These are phyloP conservation scores for Cystobasidium slooffiae DNA, from an alignment of 1,284 basidiomycete species.

Conservation along the genomic window DNA sequence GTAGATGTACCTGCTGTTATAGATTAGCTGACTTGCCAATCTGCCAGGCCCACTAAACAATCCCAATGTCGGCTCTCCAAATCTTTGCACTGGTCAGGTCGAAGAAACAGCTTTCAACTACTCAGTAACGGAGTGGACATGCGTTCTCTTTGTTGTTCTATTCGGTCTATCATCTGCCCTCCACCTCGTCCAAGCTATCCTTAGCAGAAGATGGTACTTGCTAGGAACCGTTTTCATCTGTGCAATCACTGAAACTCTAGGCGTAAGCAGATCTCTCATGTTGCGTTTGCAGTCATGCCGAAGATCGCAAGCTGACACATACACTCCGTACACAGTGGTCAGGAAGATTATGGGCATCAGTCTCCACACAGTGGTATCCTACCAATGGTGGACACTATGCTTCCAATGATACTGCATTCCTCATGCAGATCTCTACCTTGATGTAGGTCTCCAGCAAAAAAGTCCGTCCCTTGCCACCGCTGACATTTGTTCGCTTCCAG, in stretches of 20 bases:
- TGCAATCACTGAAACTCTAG: constrained; percentile 23
- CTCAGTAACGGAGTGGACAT: constrained; percentile 55
- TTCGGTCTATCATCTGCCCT: constrained; percentile 59
- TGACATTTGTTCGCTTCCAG: neutral
- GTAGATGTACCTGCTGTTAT: neutral
- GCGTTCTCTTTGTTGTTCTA: constrained; percentile 58
- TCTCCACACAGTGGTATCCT: constrained; percentile 25
- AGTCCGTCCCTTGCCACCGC: neutral
- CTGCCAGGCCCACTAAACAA: constrained; percentile 28
- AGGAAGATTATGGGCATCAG: constrained; percentile 30
- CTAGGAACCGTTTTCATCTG: constrained; percentile 30
- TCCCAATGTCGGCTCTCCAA: constrained; percentile 9
- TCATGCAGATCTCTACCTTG: constrained; percentile 40
- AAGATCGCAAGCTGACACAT: neutral
- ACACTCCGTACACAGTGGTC: constrained; percentile 18
- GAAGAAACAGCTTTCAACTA: constrained; percentile 33
- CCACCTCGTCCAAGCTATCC: constrained; percentile 61
- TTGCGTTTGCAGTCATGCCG: neutral
- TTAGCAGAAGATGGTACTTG: constrained; percentile 60
- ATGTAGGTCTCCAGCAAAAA: constrained; percentile 1
- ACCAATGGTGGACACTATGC: constrained; percentile 23
- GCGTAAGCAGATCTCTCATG: constrained; percentile 6
- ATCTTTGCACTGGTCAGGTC: constrained; percentile 32
- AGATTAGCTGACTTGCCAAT: neutral
- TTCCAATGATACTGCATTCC: constrained; percentile 30